Percentiles rank a stretch among this genome's conserved stretches.
These are phyloP conservation scores for Penicillium sp. DNA, from an alignment of 2,329 filamentous ascomycete species.

Conservation along the genomic window DNA sequence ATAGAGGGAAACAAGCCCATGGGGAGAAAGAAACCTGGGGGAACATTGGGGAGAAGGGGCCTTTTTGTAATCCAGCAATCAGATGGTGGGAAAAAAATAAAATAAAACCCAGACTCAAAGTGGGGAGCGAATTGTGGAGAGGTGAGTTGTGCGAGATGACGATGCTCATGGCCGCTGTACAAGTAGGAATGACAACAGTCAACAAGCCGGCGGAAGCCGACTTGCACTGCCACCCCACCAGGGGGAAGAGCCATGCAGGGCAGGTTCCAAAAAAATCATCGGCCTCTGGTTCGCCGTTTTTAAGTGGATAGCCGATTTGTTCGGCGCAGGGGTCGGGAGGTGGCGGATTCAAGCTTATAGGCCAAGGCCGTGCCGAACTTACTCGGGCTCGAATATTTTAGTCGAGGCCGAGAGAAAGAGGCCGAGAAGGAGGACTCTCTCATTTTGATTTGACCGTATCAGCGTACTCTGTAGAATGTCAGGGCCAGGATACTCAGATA, in stretches of 20 bases:
- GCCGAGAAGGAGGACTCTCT: background rate
- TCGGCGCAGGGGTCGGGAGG: conserved; percentile 10
- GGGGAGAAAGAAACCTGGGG: conserved; percentile 17
- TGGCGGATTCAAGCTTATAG: conserved; percentile 10
- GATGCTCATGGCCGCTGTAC: conserved; percentile 9
- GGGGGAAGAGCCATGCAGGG: conserved; percentile 17
- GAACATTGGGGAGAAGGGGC: conserved; percentile 10
- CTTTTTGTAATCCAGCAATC: conserved; percentile 22
- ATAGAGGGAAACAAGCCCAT: conserved; percentile 13
- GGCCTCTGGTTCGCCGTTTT: conserved; percentile 22
- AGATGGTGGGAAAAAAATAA: conserved; percentile 2
- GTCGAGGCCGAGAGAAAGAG: background rate
- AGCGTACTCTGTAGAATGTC: background rate
- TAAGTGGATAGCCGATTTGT: conserved; percentile 13
- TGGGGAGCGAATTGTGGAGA: conserved; percentile 25
- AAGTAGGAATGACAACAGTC: conserved; percentile 1
- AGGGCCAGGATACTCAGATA: background rate
- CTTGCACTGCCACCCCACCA: conserved; percentile 18
- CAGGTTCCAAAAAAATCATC: conserved; percentile 13
- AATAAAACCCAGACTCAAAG: conserved; percentile 7
- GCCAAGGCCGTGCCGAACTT: conserved; percentile 6
- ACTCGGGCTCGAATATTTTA: background rate
- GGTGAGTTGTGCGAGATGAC: conserved; percentile 16
- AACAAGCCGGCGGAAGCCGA: conserved; percentile 26
- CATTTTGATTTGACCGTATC: background rate